Percentiles rank a stretch among this genome's conserved stretches.
Evolutionary conservation across 495 filamentous ascomycete genomes (phyloP).

Genomic region (Lophiotrema nucula): DNA sequence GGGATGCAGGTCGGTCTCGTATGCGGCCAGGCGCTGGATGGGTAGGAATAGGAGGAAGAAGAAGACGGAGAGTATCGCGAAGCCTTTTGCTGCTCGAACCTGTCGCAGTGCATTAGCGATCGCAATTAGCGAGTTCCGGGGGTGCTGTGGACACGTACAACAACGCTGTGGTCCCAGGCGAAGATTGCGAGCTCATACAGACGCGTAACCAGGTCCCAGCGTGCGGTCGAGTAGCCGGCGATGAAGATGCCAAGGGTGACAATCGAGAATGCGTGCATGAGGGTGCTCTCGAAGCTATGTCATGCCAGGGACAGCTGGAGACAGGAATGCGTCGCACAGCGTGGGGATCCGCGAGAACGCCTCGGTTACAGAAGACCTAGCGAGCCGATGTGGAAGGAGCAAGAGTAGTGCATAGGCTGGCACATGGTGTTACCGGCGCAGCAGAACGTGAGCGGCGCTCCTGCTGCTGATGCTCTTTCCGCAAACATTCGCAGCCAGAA

Average conservation of each 20-base stretch:
- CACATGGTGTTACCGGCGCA: no score
- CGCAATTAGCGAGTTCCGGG: no score
- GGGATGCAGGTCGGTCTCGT: conserved; percentile 71
- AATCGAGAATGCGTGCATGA: conserved; percentile 95
- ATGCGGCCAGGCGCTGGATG: conserved; percentile 67
- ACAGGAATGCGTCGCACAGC: neutral
- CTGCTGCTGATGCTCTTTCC: no score
- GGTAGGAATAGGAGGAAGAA: conserved; percentile 75
- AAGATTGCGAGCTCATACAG: conserved; percentile 95
- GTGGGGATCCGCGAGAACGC: neutral
- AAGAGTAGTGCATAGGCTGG: no score
- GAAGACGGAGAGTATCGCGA: conserved; percentile 69
- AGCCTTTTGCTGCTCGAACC: conserved; percentile 72
- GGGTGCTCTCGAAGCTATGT: conserved; percentile 23
- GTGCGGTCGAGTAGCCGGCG: conserved; percentile 97
- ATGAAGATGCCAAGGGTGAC: conserved; percentile 96
- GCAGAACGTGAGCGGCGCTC: no score
- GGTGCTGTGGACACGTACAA: conserved; percentile 79
- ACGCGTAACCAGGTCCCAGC: conserved; percentile 95
- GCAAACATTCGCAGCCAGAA: no score
- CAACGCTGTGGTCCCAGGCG: conserved; percentile 97
- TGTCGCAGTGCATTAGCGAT: no score
- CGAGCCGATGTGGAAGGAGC: no score
- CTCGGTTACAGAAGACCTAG: neutral
- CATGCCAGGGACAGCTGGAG: conserved; percentile 10